These are phyloP conservation scores for Hypericum androsaemum DNA, from an alignment of 345 rosid species.

Conservation along the genomic window DNA sequence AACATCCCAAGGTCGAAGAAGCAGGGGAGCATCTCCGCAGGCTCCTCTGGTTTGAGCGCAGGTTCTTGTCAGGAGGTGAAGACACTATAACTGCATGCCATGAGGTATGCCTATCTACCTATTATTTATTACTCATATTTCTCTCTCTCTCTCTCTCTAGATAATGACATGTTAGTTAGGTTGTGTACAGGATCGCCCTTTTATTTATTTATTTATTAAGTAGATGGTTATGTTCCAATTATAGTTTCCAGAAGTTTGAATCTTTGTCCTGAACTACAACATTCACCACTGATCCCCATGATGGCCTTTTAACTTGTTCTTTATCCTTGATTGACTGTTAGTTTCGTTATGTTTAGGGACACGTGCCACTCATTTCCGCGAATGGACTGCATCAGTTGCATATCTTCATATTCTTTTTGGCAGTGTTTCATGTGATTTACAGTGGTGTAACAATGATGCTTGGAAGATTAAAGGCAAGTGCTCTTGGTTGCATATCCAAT, in stretches of 20 bases:
- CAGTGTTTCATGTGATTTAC: constrained; percentile 78
- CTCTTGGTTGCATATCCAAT: not conserved
- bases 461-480: constrained; percentile 70
- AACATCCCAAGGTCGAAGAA: not conserved
- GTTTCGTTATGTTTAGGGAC: constrained; percentile 30
- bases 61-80: constrained; percentile 33
- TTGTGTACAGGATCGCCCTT: no score
- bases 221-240: no score
- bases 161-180: no score
- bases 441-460: constrained; percentile 78
- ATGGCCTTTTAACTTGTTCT: not conserved
- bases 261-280: no score
- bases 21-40: constrained; percentile 22
- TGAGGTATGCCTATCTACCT: constrained; percentile 15
- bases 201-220: no score
- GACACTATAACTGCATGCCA: constrained; percentile 15
- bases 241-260: no score
- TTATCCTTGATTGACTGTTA: constrained; percentile 9
- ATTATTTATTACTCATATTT: no score
- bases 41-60: constrained; percentile 32
- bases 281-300: not conserved
- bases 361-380: constrained; percentile 65
- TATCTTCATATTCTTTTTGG: constrained; percentile 87
- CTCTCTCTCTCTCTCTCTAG: no score
- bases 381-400: constrained; percentile 85